Evolutionary conservation across 2,329 filamentous ascomycete genomes (phyloP).

Genomic region (Endoconidiophora laricicola): DNA sequence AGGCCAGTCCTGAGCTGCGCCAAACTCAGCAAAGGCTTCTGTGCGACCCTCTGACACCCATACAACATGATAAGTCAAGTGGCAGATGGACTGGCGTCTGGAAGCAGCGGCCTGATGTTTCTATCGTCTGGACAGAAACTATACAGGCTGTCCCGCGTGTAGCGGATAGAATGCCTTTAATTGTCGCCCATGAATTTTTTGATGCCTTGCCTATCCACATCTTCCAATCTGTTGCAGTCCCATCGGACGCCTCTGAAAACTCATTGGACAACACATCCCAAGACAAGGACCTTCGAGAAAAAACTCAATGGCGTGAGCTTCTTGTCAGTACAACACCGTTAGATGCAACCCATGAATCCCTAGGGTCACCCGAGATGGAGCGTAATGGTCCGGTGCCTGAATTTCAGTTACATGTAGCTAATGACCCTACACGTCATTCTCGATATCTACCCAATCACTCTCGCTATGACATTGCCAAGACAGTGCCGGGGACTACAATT

Average conservation of each 20-base stretch:
- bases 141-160: slow-evolving; percentile 63
- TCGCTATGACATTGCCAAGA: slow-evolving; percentile 53
- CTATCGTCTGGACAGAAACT: slow-evolving; percentile 84
- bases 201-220: slow-evolving; percentile 92
- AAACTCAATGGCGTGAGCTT: slow-evolving; percentile 59
- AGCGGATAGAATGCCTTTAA: slow-evolving; percentile 56
- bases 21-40: slow-evolving; percentile 65
- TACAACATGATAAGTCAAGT: slow-evolving; percentile 27
- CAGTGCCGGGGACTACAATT: slow-evolving; percentile 50
- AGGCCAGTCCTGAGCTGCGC: slow-evolving; percentile 71
- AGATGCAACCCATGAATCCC: slow-evolving; percentile 33
- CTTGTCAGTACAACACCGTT: slow-evolving; percentile 54
- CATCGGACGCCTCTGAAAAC: slow-evolving; percentile 24
- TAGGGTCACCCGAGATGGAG: slow-evolving; percentile 35
- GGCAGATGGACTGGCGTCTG: not conserved
- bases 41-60: slow-evolving; percentile 51
- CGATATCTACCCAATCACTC: slow-evolving; percentile 73
- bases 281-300: slow-evolving; percentile 21
- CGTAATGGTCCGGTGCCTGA: slow-evolving; percentile 47
- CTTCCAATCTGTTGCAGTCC: slow-evolving; percentile 56
- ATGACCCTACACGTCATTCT: slow-evolving; percentile 62
- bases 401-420: slow-evolving; percentile 71
- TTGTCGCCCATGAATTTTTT: slow-evolving; percentile 96
- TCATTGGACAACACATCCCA: not conserved
- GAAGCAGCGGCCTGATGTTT: slow-evolving; percentile 31